These are phyloP conservation scores for Eutypella sp. DNA, from an alignment of 2,329 filamentous ascomycete species.

Conservation along the genomic window DNA sequence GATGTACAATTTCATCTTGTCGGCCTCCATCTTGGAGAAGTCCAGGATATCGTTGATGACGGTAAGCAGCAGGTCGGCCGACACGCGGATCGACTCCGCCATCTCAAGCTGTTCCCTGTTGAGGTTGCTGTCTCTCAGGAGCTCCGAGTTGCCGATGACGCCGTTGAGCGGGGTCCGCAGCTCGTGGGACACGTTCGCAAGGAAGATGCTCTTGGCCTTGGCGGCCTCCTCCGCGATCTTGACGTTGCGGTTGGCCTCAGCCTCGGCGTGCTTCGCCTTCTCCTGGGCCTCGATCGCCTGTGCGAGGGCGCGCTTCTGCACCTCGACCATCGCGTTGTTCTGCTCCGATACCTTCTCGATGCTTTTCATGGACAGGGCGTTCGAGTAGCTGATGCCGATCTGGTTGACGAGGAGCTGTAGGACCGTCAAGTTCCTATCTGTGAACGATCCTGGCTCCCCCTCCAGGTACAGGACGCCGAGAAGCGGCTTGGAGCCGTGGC, in stretches of 20 bases:
- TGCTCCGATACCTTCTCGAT: constrained; percentile 73
- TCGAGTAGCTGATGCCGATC: constrained; percentile 68
- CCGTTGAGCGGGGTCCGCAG: constrained; percentile 79
- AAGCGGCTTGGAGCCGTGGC: constrained; percentile 64
- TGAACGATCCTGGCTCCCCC: constrained; percentile 69
- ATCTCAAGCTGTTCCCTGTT: constrained; percentile 77
- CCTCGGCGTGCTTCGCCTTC: constrained; percentile 72
- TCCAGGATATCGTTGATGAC: constrained; percentile 97
- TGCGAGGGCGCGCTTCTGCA: constrained; percentile 68
- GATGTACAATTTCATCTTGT: constrained; percentile 76
- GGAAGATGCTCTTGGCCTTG: constrained; percentile 77
- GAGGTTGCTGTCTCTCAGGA: constrained; percentile 70
- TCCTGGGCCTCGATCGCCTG: constrained; percentile 69
- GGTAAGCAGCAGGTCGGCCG: constrained; percentile 79
- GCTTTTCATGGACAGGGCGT: constrained; percentile 62
- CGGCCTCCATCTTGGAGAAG: constrained; percentile 89
- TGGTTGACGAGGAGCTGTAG: constrained; percentile 71
- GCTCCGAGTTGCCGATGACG: constrained; percentile 83
- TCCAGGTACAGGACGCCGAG: constrained; percentile 74
- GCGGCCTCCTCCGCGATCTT: constrained; percentile 79
- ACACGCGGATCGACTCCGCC: constrained; percentile 81
- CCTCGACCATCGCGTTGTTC: constrained; percentile 71
- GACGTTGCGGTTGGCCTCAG: constrained; percentile 72
- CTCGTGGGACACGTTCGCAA: constrained; percentile 77
- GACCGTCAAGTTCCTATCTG: constrained; percentile 65